Evolutionary conservation across 2,329 filamentous ascomycete genomes (phyloP).

Genomic region (Stemphylium vesicarium): DNA sequence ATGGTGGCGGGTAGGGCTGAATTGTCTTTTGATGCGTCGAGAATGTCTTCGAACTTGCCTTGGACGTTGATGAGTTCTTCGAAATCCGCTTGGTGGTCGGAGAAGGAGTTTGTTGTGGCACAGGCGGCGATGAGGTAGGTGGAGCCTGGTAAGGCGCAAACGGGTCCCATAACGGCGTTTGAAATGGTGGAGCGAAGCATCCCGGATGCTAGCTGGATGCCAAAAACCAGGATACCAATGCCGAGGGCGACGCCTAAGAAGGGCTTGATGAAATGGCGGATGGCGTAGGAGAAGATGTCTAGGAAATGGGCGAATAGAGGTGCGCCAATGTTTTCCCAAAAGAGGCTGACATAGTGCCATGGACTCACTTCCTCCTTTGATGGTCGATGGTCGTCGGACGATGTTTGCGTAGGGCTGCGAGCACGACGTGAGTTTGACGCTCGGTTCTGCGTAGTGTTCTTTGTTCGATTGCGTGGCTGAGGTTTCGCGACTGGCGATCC

Average conservation of each 20-base stretch:
- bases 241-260: conserved; percentile 63
- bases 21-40: conserved; percentile 70
- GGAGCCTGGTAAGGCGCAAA: conserved; percentile 73
- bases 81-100: conserved; percentile 60
- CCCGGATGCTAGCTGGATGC: conserved; percentile 62
- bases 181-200: conserved; percentile 68
- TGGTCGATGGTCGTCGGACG: neutral
- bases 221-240: conserved; percentile 62
- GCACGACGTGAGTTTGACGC: conserved; percentile 1
- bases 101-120: conserved; percentile 15
- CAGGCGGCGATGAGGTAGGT: conserved; percentile 72
- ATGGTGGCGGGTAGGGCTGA: conserved; percentile 76
- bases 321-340: conserved; percentile 42
- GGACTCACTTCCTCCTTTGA: conserved; percentile 23
- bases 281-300: conserved; percentile 64
- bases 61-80: conserved; percentile 77
- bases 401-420: conserved; percentile 4
- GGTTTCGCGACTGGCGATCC: conserved; percentile 14
- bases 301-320: conserved; percentile 57
- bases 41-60: conserved; percentile 75
- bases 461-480: conserved; percentile 4
- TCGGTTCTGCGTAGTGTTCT: neutral
- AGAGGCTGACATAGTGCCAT: conserved; percentile 31
- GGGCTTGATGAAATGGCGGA: conserved; percentile 67
- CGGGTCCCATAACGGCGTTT: conserved; percentile 68